Evolutionary conservation across 495 filamentous ascomycete genomes (phyloP).

Genomic region (Thozetella sp.): DNA sequence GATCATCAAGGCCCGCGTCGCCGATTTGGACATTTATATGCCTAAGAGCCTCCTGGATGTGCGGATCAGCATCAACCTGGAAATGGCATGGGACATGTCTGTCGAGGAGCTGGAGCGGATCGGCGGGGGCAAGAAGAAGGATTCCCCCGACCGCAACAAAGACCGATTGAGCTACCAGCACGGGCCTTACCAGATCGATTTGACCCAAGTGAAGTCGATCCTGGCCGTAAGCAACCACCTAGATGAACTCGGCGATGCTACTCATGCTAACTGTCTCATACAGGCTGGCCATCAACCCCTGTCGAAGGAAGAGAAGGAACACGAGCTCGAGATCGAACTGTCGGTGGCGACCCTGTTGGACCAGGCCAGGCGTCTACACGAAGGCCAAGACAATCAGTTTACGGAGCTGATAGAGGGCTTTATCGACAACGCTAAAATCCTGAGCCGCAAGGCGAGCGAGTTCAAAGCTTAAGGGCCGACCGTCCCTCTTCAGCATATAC

Average conservation of each 20-base stretch:
- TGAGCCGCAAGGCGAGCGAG: conserved; percentile 26
- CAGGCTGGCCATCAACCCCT: background rate
- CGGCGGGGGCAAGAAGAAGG: conserved; percentile 27
- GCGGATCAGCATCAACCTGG: conserved; percentile 86
- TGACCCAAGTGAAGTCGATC: conserved; percentile 75
- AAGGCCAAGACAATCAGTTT: conserved; percentile 66
- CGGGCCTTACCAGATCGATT: conserved; percentile 80
- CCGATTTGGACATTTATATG: conserved; percentile 78
- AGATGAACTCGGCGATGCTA: background rate
- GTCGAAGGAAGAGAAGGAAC: conserved; percentile 61
- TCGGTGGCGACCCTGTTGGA: conserved; percentile 65
- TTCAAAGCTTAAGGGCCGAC: background rate
- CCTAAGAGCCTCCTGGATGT: conserved; percentile 76
- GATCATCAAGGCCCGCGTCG: conserved; percentile 87
- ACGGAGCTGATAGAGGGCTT: conserved; percentile 77
- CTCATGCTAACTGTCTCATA: conserved; percentile 2
- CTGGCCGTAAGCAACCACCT: background rate
- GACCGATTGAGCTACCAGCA: conserved; percentile 89
- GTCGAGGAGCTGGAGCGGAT: conserved; percentile 51
- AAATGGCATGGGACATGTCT: conserved; percentile 82
- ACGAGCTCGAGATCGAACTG: conserved; percentile 88
- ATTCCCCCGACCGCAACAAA: conserved; percentile 70
- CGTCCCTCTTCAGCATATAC: background rate
- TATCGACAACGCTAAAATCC: conserved; percentile 76
- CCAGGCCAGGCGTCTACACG: conserved; percentile 64